Evolutionary conservation across 2,329 filamentous ascomycete species (phyloP), one percentile per base, ranked within the genome.

Genomic region (Aspergillus ibericus): DNA sequence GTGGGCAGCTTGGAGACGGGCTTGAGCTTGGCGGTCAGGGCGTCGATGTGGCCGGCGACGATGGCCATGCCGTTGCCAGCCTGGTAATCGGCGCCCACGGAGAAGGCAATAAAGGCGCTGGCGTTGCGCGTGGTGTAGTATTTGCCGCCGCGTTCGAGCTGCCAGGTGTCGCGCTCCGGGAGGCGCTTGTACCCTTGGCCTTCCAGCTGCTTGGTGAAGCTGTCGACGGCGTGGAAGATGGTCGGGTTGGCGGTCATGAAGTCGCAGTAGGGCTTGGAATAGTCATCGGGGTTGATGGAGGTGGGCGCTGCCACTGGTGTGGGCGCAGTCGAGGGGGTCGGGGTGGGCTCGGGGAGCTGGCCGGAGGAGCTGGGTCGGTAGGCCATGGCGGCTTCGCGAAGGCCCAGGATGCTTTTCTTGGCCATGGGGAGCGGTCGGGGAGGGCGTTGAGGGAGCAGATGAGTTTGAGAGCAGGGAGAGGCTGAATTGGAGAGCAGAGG

Each of bases 221-320:
- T 85, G 58, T 87, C 84, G 27, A 97, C 92, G 1, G 91, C 87
- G 70, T 99, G 95, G 75, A 96, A 99, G 48, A 97, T 85, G 8
- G 95, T 98, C 0, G 95, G 95, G 72, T 97, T 96, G 62, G 90
- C 84, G 46, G 87, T 90, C 79, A 98, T 84, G 72, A 97, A 98
- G 53, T 91, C 84, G 72, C 89, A 88, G 74, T 96, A 97, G 0
- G 92, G 91, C 76, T 92, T 82, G 8, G 91, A 90, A 74, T 92
- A 96, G 59, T 82, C 82, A 68, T 87, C 86, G 4, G 78, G 76
- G 53, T 77, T 64, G 18, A 69, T 51, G 18, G 66, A 59, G 50
- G 51, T 46, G 16, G 65, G 51, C 48, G 58, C 53, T 6, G 62
- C 44, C 38, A 53, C 46, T 58, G 66, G 57, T 56, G 55, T 44